Percentiles rank a stretch among this genome's conserved stretches.
Conservation (phyloP, 192 early-diverging fungal genomes). For the Coemansia sp. region DNA sequence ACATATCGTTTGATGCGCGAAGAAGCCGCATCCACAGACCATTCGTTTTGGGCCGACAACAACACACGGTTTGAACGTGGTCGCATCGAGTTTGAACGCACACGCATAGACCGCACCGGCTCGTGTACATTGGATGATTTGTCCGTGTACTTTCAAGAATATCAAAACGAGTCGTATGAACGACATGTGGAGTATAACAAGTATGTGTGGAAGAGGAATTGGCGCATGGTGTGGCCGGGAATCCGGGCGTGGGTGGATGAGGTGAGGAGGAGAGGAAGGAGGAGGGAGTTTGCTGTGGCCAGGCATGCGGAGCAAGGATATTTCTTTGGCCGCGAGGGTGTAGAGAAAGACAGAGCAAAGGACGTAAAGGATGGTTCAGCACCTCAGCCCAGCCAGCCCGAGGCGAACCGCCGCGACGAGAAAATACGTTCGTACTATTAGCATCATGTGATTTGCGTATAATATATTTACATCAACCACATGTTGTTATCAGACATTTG, state of each 20-base stretch:
- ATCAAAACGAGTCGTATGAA: conserved; percentile 42
- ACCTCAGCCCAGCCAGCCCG: background rate
- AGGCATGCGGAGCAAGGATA: conserved; percentile 25
- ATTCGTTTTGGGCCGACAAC: conserved; percentile 49
- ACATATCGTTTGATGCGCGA: conserved; percentile 31
- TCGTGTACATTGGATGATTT: conserved; percentile 43
- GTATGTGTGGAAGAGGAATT: conserved; percentile 40
- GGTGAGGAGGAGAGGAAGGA: conserved; percentile 13
- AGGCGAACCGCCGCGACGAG: conserved; percentile 37
- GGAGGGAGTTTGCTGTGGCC: conserved; percentile 18
- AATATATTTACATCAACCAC: background rate
- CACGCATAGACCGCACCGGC: conserved; percentile 5
- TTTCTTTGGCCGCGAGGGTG: conserved; percentile 8
- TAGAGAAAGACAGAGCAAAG: background rate
- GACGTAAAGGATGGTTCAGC: background rate
- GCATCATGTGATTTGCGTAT: conserved; percentile 8
- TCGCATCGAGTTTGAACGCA: conserved; percentile 32
- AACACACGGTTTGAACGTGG: conserved; percentile 44
- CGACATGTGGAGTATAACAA: conserved; percentile 44
- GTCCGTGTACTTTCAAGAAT: conserved; percentile 39
- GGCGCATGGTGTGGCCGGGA: conserved; percentile 39
- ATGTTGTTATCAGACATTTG: background rate
- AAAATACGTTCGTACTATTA: conserved; percentile 53
- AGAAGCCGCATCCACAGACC: conserved; percentile 22
- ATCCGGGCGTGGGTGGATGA: conserved; percentile 34